These are phyloP conservation scores for Eremothecium coryli DNA, from an alignment of 1,139 yeast genomes.

Conservation along the genomic window DNA sequence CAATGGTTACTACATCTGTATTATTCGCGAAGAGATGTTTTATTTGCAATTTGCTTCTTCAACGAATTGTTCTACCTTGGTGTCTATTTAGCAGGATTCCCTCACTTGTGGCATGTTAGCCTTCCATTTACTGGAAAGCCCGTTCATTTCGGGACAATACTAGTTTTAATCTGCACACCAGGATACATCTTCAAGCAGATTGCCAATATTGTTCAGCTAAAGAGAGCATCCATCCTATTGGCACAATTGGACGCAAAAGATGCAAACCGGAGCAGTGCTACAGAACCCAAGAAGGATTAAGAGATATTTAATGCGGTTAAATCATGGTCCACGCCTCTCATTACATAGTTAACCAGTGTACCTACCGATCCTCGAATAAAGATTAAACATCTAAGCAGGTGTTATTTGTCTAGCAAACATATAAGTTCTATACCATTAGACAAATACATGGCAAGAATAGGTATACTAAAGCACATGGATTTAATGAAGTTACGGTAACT, in stretches of 20 bases:
- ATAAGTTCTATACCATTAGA: too few species aligned
- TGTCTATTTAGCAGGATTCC: slow-evolving; percentile 59
- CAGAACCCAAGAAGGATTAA: neutral
- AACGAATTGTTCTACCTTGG: slow-evolving; percentile 92
- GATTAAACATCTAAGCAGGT: too few species aligned
- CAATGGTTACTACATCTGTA: slow-evolving; percentile 70
- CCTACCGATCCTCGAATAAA: too few species aligned
- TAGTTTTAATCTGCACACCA: slow-evolving; percentile 64
- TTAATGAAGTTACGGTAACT: too few species aligned
- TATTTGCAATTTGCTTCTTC: slow-evolving; percentile 82
- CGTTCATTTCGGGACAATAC: slow-evolving; percentile 46
- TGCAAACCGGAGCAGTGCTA: slow-evolving; percentile 11
- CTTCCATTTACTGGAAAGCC: slow-evolving; percentile 33
- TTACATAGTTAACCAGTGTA: too few species aligned
- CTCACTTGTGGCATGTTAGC: slow-evolving; percentile 28
- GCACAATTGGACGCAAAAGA: slow-evolving; percentile 76
- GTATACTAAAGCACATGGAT: too few species aligned
- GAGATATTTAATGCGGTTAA: too few species aligned
- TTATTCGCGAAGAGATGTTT: slow-evolving; percentile 74
- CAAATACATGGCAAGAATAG: too few species aligned
- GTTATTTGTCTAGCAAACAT: too few species aligned
- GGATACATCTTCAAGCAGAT: slow-evolving; percentile 86
- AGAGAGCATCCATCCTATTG: slow-evolving; percentile 71
- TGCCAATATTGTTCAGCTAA: slow-evolving; percentile 81
- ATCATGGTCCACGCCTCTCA: too few species aligned